Evolutionary conservation across 2,329 filamentous ascomycete species (phyloP).

Genomic region (Uncinocarpus reesii): DNA sequence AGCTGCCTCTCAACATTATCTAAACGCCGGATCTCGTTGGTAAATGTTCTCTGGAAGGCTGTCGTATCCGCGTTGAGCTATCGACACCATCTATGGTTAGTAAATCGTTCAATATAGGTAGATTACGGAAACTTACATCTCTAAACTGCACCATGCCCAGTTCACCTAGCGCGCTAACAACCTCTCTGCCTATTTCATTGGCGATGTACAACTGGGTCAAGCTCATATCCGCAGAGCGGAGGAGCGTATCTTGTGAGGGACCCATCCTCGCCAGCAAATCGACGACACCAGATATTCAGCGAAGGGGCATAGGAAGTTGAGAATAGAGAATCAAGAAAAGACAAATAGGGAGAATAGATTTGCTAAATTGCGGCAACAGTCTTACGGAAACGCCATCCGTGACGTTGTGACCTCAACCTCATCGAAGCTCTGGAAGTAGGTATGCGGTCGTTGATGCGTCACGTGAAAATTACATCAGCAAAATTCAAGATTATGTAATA

Average conservation of each 20-base stretch:
- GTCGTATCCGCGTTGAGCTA: constrained; percentile 87
- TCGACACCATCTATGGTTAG: constrained; percentile 18
- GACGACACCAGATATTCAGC: constrained; percentile 6
- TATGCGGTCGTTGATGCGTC: too few species aligned
- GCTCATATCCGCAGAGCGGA: constrained; percentile 99
- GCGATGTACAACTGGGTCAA: constrained; percentile 99
- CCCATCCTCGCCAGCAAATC: constrained; percentile 42
- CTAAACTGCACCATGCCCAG: constrained; percentile 93
- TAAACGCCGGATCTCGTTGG: constrained; percentile 89
- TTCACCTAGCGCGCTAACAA: constrained; percentile 91
- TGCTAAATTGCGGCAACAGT: too few species aligned
- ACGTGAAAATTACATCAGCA: too few species aligned
- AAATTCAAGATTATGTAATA: too few species aligned
- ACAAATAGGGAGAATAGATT: too few species aligned
- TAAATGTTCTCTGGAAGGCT: constrained; percentile 94
- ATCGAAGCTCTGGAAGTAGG: too few species aligned
- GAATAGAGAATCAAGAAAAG: neutral
- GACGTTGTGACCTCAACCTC: too few species aligned
- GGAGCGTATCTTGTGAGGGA: constrained; percentile 73
- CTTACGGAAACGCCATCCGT: too few species aligned
- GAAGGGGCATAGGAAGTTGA: constrained; percentile 3
- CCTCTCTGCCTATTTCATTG: constrained; percentile 96
- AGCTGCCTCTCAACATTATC: constrained; percentile 98
- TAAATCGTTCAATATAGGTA: neutral
- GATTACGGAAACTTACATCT: constrained; percentile 56